Conservation (phyloP, 495 filamentous ascomycete species). For the Penicillium angulare region DNA sequence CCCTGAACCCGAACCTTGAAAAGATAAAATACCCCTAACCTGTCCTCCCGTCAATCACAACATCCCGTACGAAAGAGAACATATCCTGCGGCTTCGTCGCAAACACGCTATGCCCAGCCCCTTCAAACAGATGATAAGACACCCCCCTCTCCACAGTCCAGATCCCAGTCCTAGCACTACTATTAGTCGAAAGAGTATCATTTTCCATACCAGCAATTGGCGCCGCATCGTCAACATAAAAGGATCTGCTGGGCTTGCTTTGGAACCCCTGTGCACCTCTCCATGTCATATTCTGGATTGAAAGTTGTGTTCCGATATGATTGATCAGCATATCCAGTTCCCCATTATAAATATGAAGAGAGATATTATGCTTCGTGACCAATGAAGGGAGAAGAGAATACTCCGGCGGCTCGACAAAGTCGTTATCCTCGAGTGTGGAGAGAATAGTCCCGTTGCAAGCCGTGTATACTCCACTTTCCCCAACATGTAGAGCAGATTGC, state of each 20-base stretch:
- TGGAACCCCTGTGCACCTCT: constrained; percentile 30
- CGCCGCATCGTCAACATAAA: constrained; percentile 27
- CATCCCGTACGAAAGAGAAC: constrained; percentile 41
- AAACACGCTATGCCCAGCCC: constrained; percentile 37
- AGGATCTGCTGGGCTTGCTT: constrained; percentile 11
- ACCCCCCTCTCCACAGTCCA: constrained; percentile 34
- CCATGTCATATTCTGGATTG: constrained; percentile 46
- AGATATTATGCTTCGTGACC: constrained; percentile 32
- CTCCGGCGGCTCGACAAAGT: constrained; percentile 20
- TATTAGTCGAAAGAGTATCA: neutral
- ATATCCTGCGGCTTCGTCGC: constrained; percentile 34
- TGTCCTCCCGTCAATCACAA: constrained; percentile 24
- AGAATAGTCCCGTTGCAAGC: constrained; percentile 34
- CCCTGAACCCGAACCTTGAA: neutral
- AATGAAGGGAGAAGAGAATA: constrained; percentile 35
- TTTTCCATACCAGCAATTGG: too few species aligned
- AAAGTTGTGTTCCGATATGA: constrained; percentile 36
- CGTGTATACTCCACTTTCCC: constrained; percentile 18
- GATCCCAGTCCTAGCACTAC: constrained; percentile 13
- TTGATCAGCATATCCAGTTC: constrained; percentile 43
- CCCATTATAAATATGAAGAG: constrained; percentile 39
- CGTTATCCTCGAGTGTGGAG: constrained; percentile 17
- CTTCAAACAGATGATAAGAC: constrained; percentile 36
- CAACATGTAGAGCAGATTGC: constrained; percentile 32
- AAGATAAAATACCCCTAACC: neutral